Base-by-base conservation (phyloP, 129 eudicot species). In the Oenanthe sinensis region DNA sequence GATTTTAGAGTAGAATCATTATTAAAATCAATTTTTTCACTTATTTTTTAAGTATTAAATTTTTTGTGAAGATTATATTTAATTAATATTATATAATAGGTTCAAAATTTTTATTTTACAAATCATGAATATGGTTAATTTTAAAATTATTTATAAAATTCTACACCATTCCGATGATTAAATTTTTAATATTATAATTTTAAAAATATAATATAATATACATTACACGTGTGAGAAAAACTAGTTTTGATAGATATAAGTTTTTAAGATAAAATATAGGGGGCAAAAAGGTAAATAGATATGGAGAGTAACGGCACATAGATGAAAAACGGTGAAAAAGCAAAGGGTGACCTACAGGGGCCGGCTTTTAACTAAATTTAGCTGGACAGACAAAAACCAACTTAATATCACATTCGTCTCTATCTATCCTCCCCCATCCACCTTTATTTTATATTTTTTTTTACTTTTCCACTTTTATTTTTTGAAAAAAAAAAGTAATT, bases 301-400 rank as follows among this genome's bases (percentile, higher is more conserved):
- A 15, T 22, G 8, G 22, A 45, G 30, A 81, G 43, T 70, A 73
- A 81, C 75, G 79, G 77, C 63, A 78, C 90, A 79, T 85, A 84
- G 86, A 73, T 79, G 84, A 84, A 88, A 86, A 88, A 79, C 55
- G 78, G 81, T 74, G 80, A 76, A 83, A 87, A 84, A 77, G 87
- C 86, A 87, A 74, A 79, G 85, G 19, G 28, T 78, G 85, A 79
- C 94, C 94, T 87, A 89, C 89, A 80, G 80, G 86, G 86, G 84
- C 87, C 91, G 97, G 91, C 93, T 85, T 91, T 88, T 91, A 89
- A 91, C 97, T 87, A 88, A 85, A 88, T 89, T 85, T 91, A 89
- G 93, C 87, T 87, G 91, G 89, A 87, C 93, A 89, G 86, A 89
- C 89, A 89, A 85, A 87, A 86, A 86, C 92, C 91, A 85, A 82